phyloP scores from a whole-genome alignment of 2,329 filamentous ascomycete genomes.

The Akanthomyces uredinophilus region DNA sequence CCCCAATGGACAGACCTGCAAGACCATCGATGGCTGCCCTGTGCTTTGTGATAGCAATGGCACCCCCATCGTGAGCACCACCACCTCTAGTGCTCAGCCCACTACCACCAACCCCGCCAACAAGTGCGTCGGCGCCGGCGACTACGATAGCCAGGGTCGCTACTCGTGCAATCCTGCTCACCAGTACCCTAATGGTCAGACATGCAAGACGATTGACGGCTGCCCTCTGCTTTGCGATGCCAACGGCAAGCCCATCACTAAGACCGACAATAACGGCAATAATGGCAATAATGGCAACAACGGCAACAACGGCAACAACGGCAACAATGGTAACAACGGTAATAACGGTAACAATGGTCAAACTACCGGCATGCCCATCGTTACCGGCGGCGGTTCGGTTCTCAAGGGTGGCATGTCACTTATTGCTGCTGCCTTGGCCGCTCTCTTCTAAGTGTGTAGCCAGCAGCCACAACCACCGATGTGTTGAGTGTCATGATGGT shows the following conservation, averaged over 20 bases:
- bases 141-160: conserved; percentile 15
- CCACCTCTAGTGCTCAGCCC: neutral
- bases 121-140: conserved; percentile 13
- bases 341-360: neutral
- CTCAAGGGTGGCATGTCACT: neutral
- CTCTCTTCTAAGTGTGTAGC: neutral
- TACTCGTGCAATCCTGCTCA: conserved; percentile 21
- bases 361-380: neutral
- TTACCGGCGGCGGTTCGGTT: neutral
- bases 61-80: neutral
- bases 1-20: too few relatives aligned
- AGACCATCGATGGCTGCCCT: neutral
- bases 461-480: neutral
- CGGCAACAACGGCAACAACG: neutral
- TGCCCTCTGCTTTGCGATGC: conserved; percentile 15
- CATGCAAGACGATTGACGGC: conserved; percentile 16
- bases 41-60: neutral
- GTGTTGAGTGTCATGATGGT: too few relatives aligned
- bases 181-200: conserved; percentile 19
- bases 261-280: neutral
- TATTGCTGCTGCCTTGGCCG: neutral
- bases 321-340: neutral
- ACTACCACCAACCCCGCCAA: neutral
- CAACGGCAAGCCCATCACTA: neutral
- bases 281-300: too few relatives aligned